Evolutionary conservation across 23 red algal genomes (phyloP), one percentile per base, ranked within the genome.

Genomic region (Gracilaria caudata): DNA sequence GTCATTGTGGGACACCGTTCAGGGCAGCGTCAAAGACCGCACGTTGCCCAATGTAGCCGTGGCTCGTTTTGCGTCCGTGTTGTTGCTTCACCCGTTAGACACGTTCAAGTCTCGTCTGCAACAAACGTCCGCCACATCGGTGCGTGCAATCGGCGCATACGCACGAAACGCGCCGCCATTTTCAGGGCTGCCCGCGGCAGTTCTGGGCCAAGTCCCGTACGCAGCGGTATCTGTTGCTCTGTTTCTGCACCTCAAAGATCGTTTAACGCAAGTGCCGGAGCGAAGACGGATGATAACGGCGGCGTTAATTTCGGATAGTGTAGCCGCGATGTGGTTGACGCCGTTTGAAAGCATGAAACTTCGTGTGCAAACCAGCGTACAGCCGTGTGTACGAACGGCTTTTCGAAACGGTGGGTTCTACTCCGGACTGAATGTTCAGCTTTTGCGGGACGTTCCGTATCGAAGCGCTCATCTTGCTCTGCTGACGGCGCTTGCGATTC

Each of bases 31-130:
- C 65, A 71, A 71, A 26, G 65, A 71, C 37, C 34, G 65, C 4
- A 71, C 65, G 20, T 71, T 71, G 20, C 65, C 65, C 13, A 87
- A 51, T 13, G 68, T 55, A 12, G 77, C 77, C 7, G 77, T 43
- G 28, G 77, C 77, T 25, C 77, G 77, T 0, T 51, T 80, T 0
- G 10, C 56, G 20, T 60, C 51, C 7, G 56, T 80, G 35, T 8
- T 63, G 26, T 7, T 80, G 23, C 77, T 80, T 35, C 77, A 80
- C 56, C 77, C 77, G 77, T 32, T 80, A 25, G 77, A 80, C 77
- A 63, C 77, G 21, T 37, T 63, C 51, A 80, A 80, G 28, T 38
- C 51, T 8, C 77, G 77, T 40, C 51, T 80, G 3, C 77, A 80
- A 60, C 56, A 60, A 11, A 80, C 77, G 3, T n/a, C 77, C n/a